Evolutionary conservation across 139 green algal genomes (phyloP).

Genomic region (Chlamydomonas applanata): DNA sequence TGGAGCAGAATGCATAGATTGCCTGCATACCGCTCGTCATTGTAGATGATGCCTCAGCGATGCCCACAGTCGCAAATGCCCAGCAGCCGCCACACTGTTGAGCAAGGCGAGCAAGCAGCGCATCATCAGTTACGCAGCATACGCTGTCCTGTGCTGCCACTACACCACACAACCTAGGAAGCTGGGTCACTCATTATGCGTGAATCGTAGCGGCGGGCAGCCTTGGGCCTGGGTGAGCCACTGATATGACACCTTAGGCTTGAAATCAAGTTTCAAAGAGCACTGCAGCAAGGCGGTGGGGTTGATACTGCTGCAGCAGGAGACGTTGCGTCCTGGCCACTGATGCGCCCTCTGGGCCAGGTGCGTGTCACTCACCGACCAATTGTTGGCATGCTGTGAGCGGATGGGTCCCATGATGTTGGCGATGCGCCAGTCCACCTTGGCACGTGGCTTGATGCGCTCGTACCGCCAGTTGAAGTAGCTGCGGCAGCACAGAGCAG

Average conservation of each 20-base stretch:
- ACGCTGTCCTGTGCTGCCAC: too few species aligned
- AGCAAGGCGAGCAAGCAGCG: too few species aligned
- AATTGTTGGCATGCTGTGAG: slow-evolving; percentile 28
- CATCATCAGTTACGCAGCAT: too few species aligned
- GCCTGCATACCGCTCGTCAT: slow-evolving; percentile 23
- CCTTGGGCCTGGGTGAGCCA: too few species aligned
- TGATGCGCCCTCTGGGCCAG: not conserved
- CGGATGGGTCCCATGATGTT: slow-evolving; percentile 16
- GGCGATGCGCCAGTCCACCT: slow-evolving; percentile 17
- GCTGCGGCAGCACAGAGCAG: not conserved
- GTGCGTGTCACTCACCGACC: slow-evolving; percentile 1
- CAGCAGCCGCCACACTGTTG: slow-evolving; percentile 34
- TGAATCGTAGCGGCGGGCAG: too few species aligned
- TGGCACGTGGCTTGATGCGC: slow-evolving; percentile 4
- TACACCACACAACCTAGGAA: too few species aligned
- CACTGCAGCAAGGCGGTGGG: not conserved
- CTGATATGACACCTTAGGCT: too few species aligned
- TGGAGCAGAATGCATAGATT: too few species aligned
- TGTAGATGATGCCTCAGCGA: slow-evolving; percentile 28
- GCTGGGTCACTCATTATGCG: too few species aligned
- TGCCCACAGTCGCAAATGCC: slow-evolving; percentile 34
- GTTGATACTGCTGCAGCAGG: not conserved
- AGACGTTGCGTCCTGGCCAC: not conserved
- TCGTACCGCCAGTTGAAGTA: slow-evolving; percentile 25
- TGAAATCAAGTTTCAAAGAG: too few species aligned